Percentiles rank a stretch among this genome's conserved stretches.
Evolutionary conservation across 768 basidiomycete genomes (phyloP).

Genomic region (Tricholoma hemisulphureum): DNA sequence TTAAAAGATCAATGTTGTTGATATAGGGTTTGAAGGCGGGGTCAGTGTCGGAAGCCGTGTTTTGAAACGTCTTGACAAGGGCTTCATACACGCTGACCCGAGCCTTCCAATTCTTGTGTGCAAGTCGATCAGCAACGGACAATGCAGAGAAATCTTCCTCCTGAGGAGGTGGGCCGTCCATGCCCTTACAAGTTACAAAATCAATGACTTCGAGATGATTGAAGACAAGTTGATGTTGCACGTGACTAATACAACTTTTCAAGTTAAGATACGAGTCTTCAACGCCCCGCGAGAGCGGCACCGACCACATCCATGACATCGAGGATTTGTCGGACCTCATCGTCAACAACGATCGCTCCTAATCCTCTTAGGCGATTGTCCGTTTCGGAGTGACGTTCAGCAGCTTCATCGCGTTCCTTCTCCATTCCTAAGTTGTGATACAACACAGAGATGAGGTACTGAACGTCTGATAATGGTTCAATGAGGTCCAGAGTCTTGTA

Average conservation of each 20-base stretch:
- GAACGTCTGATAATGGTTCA: slow-evolving; percentile 61
- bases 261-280: neutral
- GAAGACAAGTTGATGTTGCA: slow-evolving; percentile 10
- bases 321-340: slow-evolving; percentile 54
- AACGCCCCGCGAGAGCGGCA: slow-evolving; percentile 46
- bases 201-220: slow-evolving; percentile 4
- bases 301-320: slow-evolving; percentile 61
- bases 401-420: slow-evolving; percentile 53
- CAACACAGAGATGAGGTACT: slow-evolving; percentile 67
- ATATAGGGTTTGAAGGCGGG: slow-evolving; percentile 91
- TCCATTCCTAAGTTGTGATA: slow-evolving; percentile 66
- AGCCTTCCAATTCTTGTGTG: slow-evolving; percentile 99
- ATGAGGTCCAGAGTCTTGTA: slow-evolving; percentile 59
- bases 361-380: slow-evolving; percentile 39
- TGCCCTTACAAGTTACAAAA: slow-evolving; percentile 31
- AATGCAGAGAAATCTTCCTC: slow-evolving; percentile 92
- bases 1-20: slow-evolving; percentile 72
- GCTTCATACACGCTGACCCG: slow-evolving; percentile 90
- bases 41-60: slow-evolving; percentile 89
- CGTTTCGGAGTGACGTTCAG: slow-evolving; percentile 47
- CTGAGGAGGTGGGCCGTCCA: slow-evolving; percentile 90
- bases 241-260: slow-evolving; percentile 10
- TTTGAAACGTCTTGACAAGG: slow-evolving; percentile 82
- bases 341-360: slow-evolving; percentile 47
- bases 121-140: slow-evolving; percentile 74